phyloP scores from a whole-genome alignment of 1,139 yeast species.

The Saccharomyces hybrid region DNA sequence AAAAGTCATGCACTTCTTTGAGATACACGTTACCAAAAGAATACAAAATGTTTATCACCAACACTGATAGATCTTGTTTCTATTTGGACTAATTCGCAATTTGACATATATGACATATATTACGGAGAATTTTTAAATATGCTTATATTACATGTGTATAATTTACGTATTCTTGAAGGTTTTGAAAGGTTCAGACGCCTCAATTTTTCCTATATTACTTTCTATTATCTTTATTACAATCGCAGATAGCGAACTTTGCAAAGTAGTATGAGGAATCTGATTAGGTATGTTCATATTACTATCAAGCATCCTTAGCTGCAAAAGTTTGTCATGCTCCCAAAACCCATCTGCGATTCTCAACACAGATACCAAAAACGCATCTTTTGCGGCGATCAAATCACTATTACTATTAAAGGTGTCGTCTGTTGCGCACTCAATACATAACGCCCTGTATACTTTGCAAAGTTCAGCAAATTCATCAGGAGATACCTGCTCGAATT shows the following conservation, averaged over 20 bases:
- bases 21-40: background rate
- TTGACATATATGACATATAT: background rate
- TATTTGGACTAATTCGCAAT: background rate
- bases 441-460: constrained; percentile 10
- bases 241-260: background rate
- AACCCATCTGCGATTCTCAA: background rate
- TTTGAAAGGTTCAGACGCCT: background rate
- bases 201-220: background rate
- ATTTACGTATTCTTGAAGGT: background rate
- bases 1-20: background rate
- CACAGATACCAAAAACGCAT: background rate
- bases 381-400: background rate
- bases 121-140: background rate
- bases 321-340: background rate
- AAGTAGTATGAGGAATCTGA: background rate
- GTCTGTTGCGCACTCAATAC: constrained; percentile 2
- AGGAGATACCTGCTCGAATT: constrained; percentile 13
- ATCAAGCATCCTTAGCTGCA: background rate
- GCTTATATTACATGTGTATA: background rate
- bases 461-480: constrained; percentile 16
- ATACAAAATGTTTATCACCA: background rate
- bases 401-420: background rate
- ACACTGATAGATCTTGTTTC: background rate
- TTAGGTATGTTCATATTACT: background rate
- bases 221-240: background rate